Base-by-base conservation (phyloP, 139 green algal species). In the Zygnema circumcarinatum region DNA sequence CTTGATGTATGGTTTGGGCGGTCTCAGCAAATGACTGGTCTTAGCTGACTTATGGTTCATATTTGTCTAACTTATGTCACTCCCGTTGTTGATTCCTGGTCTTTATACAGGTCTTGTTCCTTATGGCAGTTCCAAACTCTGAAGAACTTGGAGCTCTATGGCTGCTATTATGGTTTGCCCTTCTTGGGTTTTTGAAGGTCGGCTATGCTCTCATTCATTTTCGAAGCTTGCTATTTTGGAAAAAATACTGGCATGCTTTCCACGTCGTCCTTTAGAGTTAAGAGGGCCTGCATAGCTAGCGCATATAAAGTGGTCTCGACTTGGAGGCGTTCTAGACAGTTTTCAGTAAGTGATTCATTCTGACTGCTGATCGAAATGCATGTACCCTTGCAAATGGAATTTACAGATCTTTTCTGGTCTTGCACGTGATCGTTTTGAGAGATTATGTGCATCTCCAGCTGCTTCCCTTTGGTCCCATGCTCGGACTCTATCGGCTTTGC, bases 151-250 rank as follows among this genome's bases (percentile, higher is more conserved):
- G 75, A 83, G 75, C 31, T 3, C 11, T 36, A 21, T 83, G 47
- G 39, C 36, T 47, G 75, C 75, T 21, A 25, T 21, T 35, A 32
- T 83, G 75, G 75, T 56, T 83, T 53, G 75, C 75, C 36, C 36
- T 53, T 33, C 75, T 83, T 33, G 75, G 75, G n/a, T 83, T 83
- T 53, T 56, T 83, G 16, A 83, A 83, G 75, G 75, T 83, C 20
- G 47, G 47, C 16, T 62, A 16, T 62, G 16, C 47, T 62, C 16
- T 62, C 47, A 7, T 16, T 62, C 16, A n/a, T n/a, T n/a, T n/a
- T n/a, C n/a, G n/a, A n/a, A n/a, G n/a, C n/a, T n/a, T n/a, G n/a
- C n/a, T n/a, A n/a, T n/a, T n/a, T n/a, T n/a, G n/a, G n/a, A n/a
- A n/a, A n/a, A n/a, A n/a, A n/a, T 29, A 72, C 56, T 72, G 56